Evolutionary conservation across 352 stramenopile species (phyloP), one percentile per base, ranked within the genome.

Genomic region (Plasmopara halstedii): DNA sequence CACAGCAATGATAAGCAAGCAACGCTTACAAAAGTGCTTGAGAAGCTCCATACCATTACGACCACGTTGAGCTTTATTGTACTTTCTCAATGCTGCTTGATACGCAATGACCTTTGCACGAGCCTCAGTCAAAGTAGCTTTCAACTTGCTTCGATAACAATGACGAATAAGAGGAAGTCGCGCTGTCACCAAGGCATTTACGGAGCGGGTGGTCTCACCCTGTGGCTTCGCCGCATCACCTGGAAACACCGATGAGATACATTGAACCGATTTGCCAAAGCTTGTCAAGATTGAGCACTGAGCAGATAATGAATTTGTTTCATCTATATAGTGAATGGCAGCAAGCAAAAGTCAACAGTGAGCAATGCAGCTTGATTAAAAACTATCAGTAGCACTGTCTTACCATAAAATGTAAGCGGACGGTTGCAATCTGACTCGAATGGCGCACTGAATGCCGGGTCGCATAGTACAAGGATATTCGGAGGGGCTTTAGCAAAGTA

Each of bases 331-430:
- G 23, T 8, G 17, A 60, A 56, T 15, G 0, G 6, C 7, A 56
- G 37, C 37, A 65, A n/a, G 6, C n/a, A 13, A 35, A n/a, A n/a
- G n/a, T n/a, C n/a, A n/a, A n/a, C n/a, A n/a, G 20, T 19, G 23
- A 27, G 9, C 4, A 29, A 35, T 22, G 20, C 13, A 34, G 23
- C 2, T 43, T 7, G 10, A 31, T 17, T 15, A 31, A 20, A 46
- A 27, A 33, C 13, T 40, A 45, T 10, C 42, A 49, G 6, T 18
- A 31, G n/a, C 19, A 50, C 26, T 38, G 26, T 18, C 53, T 25
- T 64, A 72, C 62, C 58, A 45, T 72, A 72, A 6, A 58, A 61
- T 26, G 55, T 56, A 27, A 72, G 49, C 10, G 58, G 47, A 10
- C 57, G 38, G 13, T 64, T 46, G 35, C 50, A 57, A 23, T 56